These are phyloP conservation scores for Globisporangium nagaii DNA, from an alignment of 352 stramenopile species.

Conservation along the genomic window DNA sequence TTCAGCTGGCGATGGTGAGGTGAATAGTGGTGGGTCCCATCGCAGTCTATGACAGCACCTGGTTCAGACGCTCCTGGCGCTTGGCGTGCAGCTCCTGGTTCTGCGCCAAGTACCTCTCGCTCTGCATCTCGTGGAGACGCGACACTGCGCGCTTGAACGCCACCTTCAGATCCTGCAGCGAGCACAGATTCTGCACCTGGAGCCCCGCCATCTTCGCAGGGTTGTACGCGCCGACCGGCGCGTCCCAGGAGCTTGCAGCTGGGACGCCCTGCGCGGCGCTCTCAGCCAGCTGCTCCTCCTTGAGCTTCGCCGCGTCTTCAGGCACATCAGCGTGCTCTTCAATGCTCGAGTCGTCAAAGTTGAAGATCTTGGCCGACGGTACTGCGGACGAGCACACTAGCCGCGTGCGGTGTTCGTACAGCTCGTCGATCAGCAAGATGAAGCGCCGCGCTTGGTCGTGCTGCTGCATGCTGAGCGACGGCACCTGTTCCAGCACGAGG, in stretches of 20 bases:
- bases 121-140: conserved; percentile 85
- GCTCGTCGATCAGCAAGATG: conserved; percentile 96
- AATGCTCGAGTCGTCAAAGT: conserved; percentile 53
- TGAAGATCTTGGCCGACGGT: conserved; percentile 46
- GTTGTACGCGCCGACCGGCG: conserved; percentile 46
- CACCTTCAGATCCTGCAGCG: conserved; percentile 66
- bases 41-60: conserved; percentile 20
- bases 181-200: conserved; percentile 56
- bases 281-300: conserved; percentile 24
- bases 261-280: conserved; percentile 40
- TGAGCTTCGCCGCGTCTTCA: conserved; percentile 28
- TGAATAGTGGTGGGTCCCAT: too few relatives aligned
- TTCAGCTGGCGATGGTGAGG: too few relatives aligned
- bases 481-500: conserved; percentile 89
- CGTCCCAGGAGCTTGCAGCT: conserved; percentile 62
- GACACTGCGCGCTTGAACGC: conserved; percentile 78
- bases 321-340: conserved; percentile 9
- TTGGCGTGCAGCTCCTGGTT: conserved; percentile 25
- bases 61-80: conserved; percentile 19
- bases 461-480: conserved; percentile 72
- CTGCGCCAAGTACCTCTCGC: conserved; percentile 52
- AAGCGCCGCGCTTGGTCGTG: conserved; percentile 94
- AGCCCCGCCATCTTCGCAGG: conserved; percentile 51
- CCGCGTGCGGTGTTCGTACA: conserved; percentile 90
- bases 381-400: conserved; percentile 54